phyloP scores from a whole-genome alignment of 129 eudicot genomes.

The Flaveria trinervia region DNA sequence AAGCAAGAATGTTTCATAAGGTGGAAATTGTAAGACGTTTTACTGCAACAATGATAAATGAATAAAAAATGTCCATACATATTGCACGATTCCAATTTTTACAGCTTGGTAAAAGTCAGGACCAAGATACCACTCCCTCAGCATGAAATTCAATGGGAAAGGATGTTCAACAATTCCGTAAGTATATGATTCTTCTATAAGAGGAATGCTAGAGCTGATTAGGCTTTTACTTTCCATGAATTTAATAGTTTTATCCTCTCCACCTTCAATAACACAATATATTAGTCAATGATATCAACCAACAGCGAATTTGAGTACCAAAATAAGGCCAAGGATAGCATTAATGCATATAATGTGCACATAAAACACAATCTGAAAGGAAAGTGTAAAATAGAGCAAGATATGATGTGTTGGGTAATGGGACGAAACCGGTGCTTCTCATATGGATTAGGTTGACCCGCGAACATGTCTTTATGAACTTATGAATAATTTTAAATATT shows the following conservation, averaged over 20 bases:
- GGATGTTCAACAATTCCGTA: constrained; percentile 97
- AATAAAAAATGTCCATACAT: constrained; percentile 51
- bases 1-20: constrained; percentile 22
- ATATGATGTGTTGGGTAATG: neutral
- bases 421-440: neutral
- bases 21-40: neutral
- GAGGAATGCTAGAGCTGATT: constrained; percentile 68
- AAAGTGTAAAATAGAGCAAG: neutral
- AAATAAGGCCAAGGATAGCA: neutral
- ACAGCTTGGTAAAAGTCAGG: constrained; percentile 90
- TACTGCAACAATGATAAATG: neutral
- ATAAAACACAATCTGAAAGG: too few species aligned
- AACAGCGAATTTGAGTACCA: neutral
- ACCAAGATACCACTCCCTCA: constrained; percentile 88
- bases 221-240: constrained; percentile 82
- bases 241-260: constrained; percentile 85
- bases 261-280: constrained; percentile 53
- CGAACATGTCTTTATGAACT: neutral
- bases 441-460: neutral
- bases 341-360: too few species aligned
- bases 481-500: too few species aligned
- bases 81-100: constrained; percentile 93
- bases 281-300: neutral
- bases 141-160: constrained; percentile 76
- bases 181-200: constrained; percentile 92